Evolutionary conservation across 2,329 filamentous ascomycete genomes (phyloP).

Genomic region (Camptophora hylomeconis): DNA sequence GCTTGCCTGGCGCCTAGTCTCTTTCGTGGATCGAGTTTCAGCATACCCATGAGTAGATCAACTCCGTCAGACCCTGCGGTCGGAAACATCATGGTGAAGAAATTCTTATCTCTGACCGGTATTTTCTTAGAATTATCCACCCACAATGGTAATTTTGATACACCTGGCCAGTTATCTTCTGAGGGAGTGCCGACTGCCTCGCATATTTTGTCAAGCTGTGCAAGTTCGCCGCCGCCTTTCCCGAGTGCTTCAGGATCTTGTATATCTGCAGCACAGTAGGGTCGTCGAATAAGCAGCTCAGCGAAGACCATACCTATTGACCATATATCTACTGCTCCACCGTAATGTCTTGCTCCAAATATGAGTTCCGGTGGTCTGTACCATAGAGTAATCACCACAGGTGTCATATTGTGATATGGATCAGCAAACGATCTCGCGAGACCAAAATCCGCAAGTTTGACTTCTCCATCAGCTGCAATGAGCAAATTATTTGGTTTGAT

Average conservation of each 20-base stretch:
- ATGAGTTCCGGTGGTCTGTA: conserved; percentile 90
- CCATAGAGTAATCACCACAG: conserved; percentile 92
- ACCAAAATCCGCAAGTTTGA: conserved; percentile 97
- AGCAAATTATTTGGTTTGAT: conserved; percentile 98
- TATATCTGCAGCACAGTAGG: conserved; percentile 70
- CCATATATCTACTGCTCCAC: conserved; percentile 87
- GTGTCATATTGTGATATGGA: conserved; percentile 78
- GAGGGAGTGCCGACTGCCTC: conserved; percentile 78
- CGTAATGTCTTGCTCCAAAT: conserved; percentile 80
- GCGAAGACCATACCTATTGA: conserved; percentile 86
- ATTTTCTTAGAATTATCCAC: conserved; percentile 47
- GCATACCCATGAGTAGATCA: conserved; percentile 74
- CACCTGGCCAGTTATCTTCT: conserved; percentile 91
- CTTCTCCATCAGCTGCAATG: conserved; percentile 80
- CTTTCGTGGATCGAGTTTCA: conserved; percentile 75
- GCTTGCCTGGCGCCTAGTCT: conserved; percentile 65
- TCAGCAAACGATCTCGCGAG: conserved; percentile 82
- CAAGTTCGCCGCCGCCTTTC: conserved; percentile 33
- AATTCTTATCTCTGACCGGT: conserved; percentile 50
- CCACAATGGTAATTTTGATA: conserved; percentile 67
- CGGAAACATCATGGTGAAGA: conserved; percentile 65
- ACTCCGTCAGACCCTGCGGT: conserved; percentile 71
- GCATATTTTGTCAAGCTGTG: conserved; percentile 75
- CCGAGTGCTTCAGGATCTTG: conserved; percentile 35
- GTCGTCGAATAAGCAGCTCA: conserved; percentile 70